phyloP scores from a whole-genome alignment of 2,329 filamentous ascomycete genomes.

The Sporothrix curviconia region DNA sequence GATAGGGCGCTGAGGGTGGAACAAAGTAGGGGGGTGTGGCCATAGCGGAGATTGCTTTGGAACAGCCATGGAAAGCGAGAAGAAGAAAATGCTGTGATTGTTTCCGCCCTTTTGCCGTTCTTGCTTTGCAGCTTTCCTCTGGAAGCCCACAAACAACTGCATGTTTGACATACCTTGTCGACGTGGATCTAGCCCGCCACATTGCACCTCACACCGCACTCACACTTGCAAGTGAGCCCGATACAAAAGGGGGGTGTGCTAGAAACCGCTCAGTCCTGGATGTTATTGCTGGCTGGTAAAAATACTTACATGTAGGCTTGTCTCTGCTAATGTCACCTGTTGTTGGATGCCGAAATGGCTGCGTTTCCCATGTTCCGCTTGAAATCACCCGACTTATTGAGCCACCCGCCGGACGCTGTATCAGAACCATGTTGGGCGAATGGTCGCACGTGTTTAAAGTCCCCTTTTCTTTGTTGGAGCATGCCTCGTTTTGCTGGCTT shows the following conservation, averaged over 20 bases:
- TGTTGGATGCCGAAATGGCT: not conserved
- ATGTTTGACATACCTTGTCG: slow-evolving; percentile 18
- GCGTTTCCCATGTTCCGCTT: slow-evolving; percentile 1
- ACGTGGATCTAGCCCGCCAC: slow-evolving; percentile 10
- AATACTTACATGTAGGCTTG: too few species aligned
- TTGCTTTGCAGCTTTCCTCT: not conserved
- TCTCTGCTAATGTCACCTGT: not conserved
- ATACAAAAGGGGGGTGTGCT: not conserved
- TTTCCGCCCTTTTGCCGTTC: not conserved
- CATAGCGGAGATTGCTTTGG: slow-evolving; percentile 11
- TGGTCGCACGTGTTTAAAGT: not conserved
- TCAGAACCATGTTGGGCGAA: slow-evolving; percentile 7
- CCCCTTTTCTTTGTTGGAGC: too few species aligned
- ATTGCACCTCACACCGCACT: not conserved
- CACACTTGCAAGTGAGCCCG: slow-evolving; percentile 5
- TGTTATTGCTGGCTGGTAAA: too few species aligned
- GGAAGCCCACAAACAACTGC: slow-evolving; percentile 11
- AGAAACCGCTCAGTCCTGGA: not conserved
- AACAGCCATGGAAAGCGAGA: slow-evolving; percentile 12
- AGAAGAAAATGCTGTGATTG: not conserved
- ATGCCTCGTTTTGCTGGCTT: not conserved
- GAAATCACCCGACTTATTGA: not conserved
- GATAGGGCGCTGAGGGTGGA: slow-evolving; percentile 5
- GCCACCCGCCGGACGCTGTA: not conserved
- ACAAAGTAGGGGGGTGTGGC: slow-evolving; percentile 4